phyloP scores from a whole-genome alignment of 202 grass and related monocot species.

The Musa balbisiana region DNA sequence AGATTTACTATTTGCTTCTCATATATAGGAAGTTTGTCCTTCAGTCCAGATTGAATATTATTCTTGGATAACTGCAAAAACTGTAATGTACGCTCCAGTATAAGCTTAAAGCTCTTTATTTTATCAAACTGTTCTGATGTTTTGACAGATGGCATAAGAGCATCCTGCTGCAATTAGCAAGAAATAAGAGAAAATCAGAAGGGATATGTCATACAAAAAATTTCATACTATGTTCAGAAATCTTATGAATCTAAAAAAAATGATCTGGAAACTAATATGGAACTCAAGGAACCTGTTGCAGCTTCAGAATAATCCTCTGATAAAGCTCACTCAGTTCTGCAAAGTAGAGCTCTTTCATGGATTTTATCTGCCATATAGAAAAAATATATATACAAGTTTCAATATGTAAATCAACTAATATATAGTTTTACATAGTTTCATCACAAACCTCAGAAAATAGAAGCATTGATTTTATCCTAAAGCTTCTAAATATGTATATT shows the following conservation, averaged over 20 bases:
- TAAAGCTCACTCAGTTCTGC: conserved; percentile 53
- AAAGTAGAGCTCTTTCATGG: conserved; percentile 59
- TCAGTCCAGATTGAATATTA: conserved; percentile 36
- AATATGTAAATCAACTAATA: neutral
- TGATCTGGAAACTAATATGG: no score
- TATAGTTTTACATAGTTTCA: neutral
- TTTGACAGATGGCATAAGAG: conserved; percentile 34
- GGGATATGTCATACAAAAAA: neutral
- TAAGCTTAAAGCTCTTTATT: conserved; percentile 51
- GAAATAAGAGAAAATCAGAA: neutral
- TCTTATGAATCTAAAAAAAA: neutral
- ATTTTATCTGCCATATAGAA: conserved; percentile 48
- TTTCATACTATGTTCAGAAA: neutral
- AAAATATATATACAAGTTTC: neutral
- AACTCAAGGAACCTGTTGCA: conserved; percentile 38
- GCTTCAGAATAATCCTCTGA: conserved; percentile 55
- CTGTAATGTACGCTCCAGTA: conserved; percentile 51
- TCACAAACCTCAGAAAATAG: no score
- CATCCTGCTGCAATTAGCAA: conserved; percentile 32
- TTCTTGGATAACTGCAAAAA: conserved; percentile 49
- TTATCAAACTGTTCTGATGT: conserved; percentile 52
- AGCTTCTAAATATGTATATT: no score
- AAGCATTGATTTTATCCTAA: no score
- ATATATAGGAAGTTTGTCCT: conserved; percentile 46
- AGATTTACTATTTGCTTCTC: conserved; percentile 71